phyloP scores from a whole-genome alignment of 352 stramenopile species.

The Plasmopara muralis region DNA sequence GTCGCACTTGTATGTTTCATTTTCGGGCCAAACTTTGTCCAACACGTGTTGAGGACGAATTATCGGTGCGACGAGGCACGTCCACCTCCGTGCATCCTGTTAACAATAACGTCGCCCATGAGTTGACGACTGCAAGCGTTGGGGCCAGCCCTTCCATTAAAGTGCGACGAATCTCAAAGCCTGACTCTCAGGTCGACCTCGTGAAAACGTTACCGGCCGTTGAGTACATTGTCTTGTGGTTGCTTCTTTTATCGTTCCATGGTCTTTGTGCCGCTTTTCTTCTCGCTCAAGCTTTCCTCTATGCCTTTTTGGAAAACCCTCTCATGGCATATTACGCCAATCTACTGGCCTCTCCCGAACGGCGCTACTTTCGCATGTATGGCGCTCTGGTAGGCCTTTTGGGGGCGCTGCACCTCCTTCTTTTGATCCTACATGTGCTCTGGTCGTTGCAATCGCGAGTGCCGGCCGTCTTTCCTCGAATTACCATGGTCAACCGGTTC shows the following conservation, averaged over 20 bases:
- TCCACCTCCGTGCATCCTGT: too few relatives aligned
- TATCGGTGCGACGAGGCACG: too few relatives aligned
- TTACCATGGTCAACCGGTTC: slow-evolving; percentile 6
- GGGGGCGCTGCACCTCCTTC: slow-evolving; percentile 11
- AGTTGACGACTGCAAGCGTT: too few relatives aligned
- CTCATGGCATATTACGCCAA: slow-evolving; percentile 42
- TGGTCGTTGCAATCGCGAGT: slow-evolving; percentile 9
- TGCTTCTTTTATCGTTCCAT: slow-evolving; percentile 14
- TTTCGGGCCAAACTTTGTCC: too few relatives aligned
- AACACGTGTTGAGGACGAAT: too few relatives aligned
- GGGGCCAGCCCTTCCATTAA: too few relatives aligned
- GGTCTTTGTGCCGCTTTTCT: slow-evolving; percentile 18
- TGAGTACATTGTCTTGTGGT: slow-evolving; percentile 13
- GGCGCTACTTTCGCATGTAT: slow-evolving; percentile 23
- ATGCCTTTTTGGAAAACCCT: slow-evolving; percentile 33
- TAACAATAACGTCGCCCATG: too few relatives aligned
- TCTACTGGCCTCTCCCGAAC: slow-evolving; percentile 20
- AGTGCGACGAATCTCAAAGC: too few relatives aligned
- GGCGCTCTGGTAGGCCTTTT: slow-evolving; percentile 19
- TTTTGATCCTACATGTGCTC: slow-evolving; percentile 13
- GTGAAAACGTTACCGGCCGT: slow-evolving; percentile 1
- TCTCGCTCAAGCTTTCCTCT: slow-evolving; percentile 14
- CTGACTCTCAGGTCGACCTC: too few relatives aligned
- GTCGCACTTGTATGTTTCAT: too few relatives aligned
- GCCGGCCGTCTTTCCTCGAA: slow-evolving; percentile 12